Conservation (phyloP, 202 grass and related monocot genomes). For the Setaria italica region DNA sequence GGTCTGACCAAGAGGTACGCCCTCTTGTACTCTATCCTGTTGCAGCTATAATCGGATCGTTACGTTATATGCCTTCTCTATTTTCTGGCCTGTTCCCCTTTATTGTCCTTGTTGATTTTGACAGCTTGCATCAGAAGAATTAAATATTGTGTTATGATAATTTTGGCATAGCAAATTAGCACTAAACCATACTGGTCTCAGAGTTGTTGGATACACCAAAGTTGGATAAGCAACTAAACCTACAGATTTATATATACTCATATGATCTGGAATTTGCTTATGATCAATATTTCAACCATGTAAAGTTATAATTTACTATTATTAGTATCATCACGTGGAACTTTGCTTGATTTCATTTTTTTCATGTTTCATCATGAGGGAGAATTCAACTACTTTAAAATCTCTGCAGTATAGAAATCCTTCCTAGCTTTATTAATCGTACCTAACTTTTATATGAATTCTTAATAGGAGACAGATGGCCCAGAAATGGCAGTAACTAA, state of each 20-base stretch:
- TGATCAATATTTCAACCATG: neutral
- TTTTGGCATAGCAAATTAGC: neutral
- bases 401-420: neutral
- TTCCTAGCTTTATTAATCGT: neutral
- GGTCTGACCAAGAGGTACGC: slow-evolving; percentile 81
- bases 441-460: slow-evolving; percentile 36
- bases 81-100: neutral
- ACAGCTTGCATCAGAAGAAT: slow-evolving; percentile 19
- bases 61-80: neutral
- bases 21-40: slow-evolving; percentile 31
- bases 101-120: slow-evolving; percentile 1
- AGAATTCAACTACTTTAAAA: slow-evolving; percentile 24
- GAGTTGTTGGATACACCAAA: neutral
- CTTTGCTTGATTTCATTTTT: neutral
- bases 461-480: slow-evolving; percentile 75
- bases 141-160: slow-evolving; percentile 25
- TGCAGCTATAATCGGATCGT: slow-evolving; percentile 36
- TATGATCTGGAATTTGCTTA: neutral
- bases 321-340: slow-evolving; percentile 1
- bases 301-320: slow-evolving; percentile 29
- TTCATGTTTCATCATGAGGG: neutral
- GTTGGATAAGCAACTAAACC: slow-evolving; percentile 2
- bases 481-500: slow-evolving; percentile 96
- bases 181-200: neutral
- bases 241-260: slow-evolving; percentile 7